Evolutionary conservation across 2,329 filamentous ascomycete genomes (phyloP), one percentile per base, ranked within the genome.

Genomic region (Calonectria fujianensis): DNA sequence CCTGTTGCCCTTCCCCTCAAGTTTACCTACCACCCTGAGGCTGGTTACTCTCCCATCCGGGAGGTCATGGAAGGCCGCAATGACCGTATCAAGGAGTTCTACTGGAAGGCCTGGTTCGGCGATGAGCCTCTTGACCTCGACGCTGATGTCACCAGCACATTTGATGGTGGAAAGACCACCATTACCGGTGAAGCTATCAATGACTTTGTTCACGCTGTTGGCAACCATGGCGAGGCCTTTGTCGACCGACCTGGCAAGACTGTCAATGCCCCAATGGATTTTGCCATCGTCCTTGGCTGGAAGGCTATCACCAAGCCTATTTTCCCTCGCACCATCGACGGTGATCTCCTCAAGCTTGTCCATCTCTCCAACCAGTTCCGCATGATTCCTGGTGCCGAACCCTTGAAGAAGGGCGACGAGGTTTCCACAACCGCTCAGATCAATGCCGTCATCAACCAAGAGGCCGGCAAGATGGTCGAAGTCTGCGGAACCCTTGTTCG

Each of bases 261-360:
- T 76, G 95, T 98, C 77, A 96, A 94, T 80, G 97, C 97, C 10
- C 97, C 97, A 39, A 99, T 99, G 97, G 97, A 99, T 86, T 99
- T 98, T 82, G 96, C 96, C 78, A 98, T 98, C 79, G 96, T 98
- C n/a, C 94, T 97, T 66, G 96, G 96, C 76, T 98, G 96, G 96
- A 98, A 99, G 88, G 97, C 97, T 54, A 99, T 99, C 82, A 99
- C 96, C 14, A 98, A 98, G 90, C 97, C 97, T 18, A 99, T 99
- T 85, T 99, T 99, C 91, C 97, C 97, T 78, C 93, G 96, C 80
- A 95, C 93, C 75, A 98, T 99, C 81, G 97, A 99, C 80, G 97
- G 97, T 78, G 97, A 99, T 83, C 89, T 99, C 69, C 90, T 99
- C 75, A 98, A 98, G 88, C 92, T 99, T 69, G 96, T 99, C 16